Conservation (phyloP, 192 early-diverging fungal genomes). For the Chytriomyces hyalinus region DNA sequence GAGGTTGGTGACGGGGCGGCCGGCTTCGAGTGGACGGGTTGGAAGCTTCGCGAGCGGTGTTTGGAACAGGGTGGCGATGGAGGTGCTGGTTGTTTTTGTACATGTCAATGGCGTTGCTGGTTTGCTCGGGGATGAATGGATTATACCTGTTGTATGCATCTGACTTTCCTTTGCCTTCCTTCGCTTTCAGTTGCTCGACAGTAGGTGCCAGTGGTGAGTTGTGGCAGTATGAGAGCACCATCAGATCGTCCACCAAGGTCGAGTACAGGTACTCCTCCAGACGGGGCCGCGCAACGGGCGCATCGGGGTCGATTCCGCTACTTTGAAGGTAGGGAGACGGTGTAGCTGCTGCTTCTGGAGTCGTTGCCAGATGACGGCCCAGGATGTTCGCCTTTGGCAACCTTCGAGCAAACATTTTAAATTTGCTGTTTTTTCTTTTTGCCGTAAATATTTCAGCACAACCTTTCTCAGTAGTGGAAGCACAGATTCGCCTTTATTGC, state of each 20-base stretch:
- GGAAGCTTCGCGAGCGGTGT: constrained; percentile 28
- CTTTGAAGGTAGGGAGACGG: neutral
- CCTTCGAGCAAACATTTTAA: no score
- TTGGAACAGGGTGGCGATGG: constrained; percentile 9
- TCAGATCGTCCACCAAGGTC: constrained; percentile 76
- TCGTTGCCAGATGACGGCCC: no score
- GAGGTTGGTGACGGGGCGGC: constrained; percentile 23
- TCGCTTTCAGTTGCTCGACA: constrained; percentile 29
- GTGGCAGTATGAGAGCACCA: constrained; percentile 77
- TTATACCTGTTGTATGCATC: neutral
- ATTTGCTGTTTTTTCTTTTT: no score
- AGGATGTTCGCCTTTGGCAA: no score
- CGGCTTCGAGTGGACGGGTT: constrained; percentile 19
- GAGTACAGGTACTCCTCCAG: constrained; percentile 77
- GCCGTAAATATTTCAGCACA: no score
- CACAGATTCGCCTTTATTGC: no score
- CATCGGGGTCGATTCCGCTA: constrained; percentile 7
- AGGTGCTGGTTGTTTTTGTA: constrained; percentile 12
- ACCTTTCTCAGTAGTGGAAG: no score
- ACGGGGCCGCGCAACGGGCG: constrained; percentile 44
- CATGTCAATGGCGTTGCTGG: neutral
- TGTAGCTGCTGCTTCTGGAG: no score
- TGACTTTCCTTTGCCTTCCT: neutral
- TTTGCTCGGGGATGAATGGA: neutral
- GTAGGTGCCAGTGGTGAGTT: constrained; percentile 45